phyloP scores from a whole-genome alignment of 2,329 filamentous ascomycete genomes.

The Aspergillus ochraceus region DNA sequence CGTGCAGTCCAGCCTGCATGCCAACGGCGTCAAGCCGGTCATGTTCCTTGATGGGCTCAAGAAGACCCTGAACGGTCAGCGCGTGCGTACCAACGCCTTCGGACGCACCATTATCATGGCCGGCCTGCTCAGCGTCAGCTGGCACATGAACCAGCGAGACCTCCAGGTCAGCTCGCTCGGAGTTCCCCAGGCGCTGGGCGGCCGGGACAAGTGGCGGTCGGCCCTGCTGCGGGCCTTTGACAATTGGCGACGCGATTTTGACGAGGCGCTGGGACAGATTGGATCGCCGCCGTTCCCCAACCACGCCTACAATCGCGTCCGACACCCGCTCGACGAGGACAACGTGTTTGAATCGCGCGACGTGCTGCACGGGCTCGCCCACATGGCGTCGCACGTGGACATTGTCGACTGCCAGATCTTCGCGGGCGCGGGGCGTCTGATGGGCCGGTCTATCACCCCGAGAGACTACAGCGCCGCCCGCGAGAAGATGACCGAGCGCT shows the following conservation, averaged over 20 bases:
- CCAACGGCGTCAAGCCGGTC: conserved; percentile 78
- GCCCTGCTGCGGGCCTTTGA: conserved; percentile 87
- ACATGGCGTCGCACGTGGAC: conserved; percentile 97
- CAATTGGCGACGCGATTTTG: conserved; percentile 89
- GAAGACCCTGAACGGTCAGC: conserved; percentile 79
- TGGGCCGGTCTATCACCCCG: conserved; percentile 80
- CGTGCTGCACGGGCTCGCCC: conserved; percentile 87
- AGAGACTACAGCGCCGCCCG: conserved; percentile 79
- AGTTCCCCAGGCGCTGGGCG: conserved; percentile 76
- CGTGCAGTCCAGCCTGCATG: conserved; percentile 75
- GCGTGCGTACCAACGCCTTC: conserved; percentile 88
- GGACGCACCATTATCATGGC: conserved; percentile 93
- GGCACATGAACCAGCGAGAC: conserved; percentile 97
- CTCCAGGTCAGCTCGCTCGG: conserved; percentile 87
- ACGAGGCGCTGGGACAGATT: conserved; percentile 68
- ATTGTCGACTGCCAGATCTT: conserved; percentile 98
- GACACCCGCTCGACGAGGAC: conserved; percentile 55
- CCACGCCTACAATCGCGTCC: conserved; percentile 18
- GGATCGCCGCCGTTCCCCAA: conserved; percentile 24
- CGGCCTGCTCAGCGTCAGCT: conserved; percentile 86
- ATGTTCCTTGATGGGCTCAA: conserved; percentile 91
- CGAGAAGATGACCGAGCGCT: conserved; percentile 80
- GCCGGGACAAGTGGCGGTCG: conserved; percentile 85
- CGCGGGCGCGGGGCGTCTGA: conserved; percentile 78
- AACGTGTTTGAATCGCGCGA: conserved; percentile 84